Percentiles rank a stretch among this genome's conserved stretches.
Evolutionary conservation across 306 rosid genomes (phyloP).

Genomic region (Carpinus fangiana): DNA sequence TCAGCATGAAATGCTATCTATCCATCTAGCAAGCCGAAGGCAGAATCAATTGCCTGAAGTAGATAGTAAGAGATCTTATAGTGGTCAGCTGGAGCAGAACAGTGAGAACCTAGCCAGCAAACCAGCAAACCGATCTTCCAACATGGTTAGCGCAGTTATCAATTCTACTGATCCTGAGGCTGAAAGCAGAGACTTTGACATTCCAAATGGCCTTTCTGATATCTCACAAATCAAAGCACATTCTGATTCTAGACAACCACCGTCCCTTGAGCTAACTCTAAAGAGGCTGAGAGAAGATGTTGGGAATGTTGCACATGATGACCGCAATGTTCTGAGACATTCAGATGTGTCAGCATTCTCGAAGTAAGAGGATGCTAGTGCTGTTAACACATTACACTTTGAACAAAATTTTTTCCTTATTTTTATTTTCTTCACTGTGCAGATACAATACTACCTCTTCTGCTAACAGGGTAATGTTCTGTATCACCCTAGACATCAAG

Average conservation of each 20-base stretch:
- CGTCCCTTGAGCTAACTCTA: constrained; percentile 55
- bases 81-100: constrained; percentile 36
- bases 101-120: constrained; percentile 33
- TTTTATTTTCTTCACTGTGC: constrained; percentile 30
- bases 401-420: constrained; percentile 8
- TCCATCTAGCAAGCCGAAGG: constrained; percentile 35
- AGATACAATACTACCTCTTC: constrained; percentile 56
- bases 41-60: constrained; percentile 30
- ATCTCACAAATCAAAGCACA: constrained; percentile 41
- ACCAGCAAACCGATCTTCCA: constrained; percentile 29
- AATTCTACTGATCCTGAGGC: constrained; percentile 41
- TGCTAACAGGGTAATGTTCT: constrained; percentile 53
- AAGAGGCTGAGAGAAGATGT: constrained; percentile 53
- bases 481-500: constrained; percentile 18
- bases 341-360: constrained; percentile 62
- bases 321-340: constrained; percentile 51
- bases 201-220: constrained; percentile 41
- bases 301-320: constrained; percentile 42
- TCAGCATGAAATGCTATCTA: constrained; percentile 34
- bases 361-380: constrained; percentile 43
- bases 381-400: constrained; percentile 17
- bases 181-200: constrained; percentile 48
- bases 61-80: constrained; percentile 28
- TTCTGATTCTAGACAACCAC: constrained; percentile 37
- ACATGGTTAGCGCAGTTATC: constrained; percentile 23